Base-by-base conservation (phyloP, 768 basidiomycete species). In the Mrakia frigida region DNA sequence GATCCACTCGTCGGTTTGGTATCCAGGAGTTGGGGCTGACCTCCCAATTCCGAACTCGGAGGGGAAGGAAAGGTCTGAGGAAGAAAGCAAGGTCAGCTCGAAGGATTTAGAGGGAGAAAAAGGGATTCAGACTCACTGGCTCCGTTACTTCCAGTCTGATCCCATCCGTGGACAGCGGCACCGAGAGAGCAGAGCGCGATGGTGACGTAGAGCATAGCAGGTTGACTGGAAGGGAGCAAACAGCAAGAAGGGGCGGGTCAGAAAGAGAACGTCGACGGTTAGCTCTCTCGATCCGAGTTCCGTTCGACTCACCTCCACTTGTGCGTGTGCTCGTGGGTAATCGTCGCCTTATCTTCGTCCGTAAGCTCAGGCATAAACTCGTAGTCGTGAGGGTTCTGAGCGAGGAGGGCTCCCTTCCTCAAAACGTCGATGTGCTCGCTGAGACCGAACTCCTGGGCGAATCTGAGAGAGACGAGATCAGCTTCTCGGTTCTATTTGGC, bases 1-100 rank as follows among this genome's bases (percentile, higher is more conserved):
- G 14, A 92, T 84, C 91, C 91, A 92, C 73, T 88, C 84, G 79
- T 92, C 88, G 31, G 82, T 84, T 10, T 80, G 80, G n/a, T 70
- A 84, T 52, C 85, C 79, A 35, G 85, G 43, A 81, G 81, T 70
- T 53, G 80, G 79, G 28, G 82, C 65, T 39, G 46, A 50, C 18
- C 46, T 18, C 18, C 83, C 84, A 56, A 89, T 86, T 33, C 86
- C 85, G 75, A 90, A 86, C 73, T 84, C 86, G 6, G 81, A 69
- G 0, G 89, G 88, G 82, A 89, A 89, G 18, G 86, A 87, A 59
- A 90, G 81, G 80, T 90, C 89, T 41, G 89, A 39, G 50, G 33
- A 50, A 43, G 14, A 7, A 41, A 11, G 35, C 72, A 46, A 31
- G n/a, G 33, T 31, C 25, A 52, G 18, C 46, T 50, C 46, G 18